A percentile compares a stretch with the other conserved stretches of the same genome.
These are phyloP conservation scores for Ceratobasidium sp. DNA, from an alignment of 1,284 basidiomycete species.

Conservation along the genomic window DNA sequence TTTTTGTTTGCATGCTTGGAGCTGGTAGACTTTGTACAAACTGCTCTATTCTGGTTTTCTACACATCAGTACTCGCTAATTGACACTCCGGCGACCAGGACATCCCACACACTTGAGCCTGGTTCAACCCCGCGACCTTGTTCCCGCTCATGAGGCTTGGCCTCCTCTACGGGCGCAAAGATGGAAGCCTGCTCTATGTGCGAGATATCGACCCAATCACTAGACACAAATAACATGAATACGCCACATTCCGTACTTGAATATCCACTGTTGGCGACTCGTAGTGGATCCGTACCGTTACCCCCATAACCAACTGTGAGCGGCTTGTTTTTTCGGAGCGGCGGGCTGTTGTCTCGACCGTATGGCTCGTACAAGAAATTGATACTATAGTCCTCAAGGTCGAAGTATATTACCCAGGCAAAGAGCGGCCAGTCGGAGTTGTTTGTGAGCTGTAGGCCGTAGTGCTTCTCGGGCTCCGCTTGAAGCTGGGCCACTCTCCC, in stretches of 20 bases:
- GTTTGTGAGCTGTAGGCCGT: conserved; percentile 24
- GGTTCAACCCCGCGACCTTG: too few relatives aligned
- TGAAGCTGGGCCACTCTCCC: neutral
- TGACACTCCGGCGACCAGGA: too few relatives aligned
- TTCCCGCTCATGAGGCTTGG: too few relatives aligned
- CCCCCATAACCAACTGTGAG: conserved; percentile 20
- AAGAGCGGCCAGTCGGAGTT: neutral
- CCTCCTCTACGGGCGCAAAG: too few relatives aligned
- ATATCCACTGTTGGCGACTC: neutral
- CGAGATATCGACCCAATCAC: conserved; percentile 26
- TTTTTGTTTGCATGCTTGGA: too few relatives aligned
- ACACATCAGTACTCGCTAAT: too few relatives aligned
- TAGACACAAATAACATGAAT: conserved; percentile 23
- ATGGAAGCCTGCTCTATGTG: conserved; percentile 6
- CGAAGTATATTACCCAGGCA: conserved; percentile 27
- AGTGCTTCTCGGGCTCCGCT: conserved; percentile 13
- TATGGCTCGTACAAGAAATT: conserved; percentile 22
- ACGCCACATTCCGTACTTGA: conserved; percentile 3
- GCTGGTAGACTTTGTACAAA: too few relatives aligned
- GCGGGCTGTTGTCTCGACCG: neutral
- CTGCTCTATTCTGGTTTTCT: too few relatives aligned
- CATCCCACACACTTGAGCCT: too few relatives aligned
- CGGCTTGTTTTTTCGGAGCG: neutral
- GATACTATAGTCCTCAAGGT: conserved; percentile 38
- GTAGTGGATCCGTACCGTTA: conserved; percentile 1